Conservation (phyloP, 148 eudicot species). For the Fallopia convolvulus region DNA sequence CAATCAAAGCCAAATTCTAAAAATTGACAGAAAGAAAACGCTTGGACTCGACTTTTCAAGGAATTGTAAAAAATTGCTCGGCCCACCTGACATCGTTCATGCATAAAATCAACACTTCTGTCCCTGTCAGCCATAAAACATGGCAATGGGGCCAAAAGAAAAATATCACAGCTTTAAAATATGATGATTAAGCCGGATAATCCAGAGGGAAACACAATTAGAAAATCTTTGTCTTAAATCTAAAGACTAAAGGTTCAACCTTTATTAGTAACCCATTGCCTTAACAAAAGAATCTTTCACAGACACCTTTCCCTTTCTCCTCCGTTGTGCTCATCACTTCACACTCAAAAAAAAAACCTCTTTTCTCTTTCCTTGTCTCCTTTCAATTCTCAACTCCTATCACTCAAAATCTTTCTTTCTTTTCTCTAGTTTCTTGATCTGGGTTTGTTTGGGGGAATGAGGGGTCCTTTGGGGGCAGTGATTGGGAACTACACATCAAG, state of each 20-base stretch:
- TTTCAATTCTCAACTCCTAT: background rate
- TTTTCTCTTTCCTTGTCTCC: background rate
- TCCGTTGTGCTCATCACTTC: background rate
- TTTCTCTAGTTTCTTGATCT: background rate
- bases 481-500: slow-evolving; percentile 69
- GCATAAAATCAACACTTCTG: background rate
- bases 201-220: background rate
- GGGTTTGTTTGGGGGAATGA: slow-evolving; percentile 28
- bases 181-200: background rate
- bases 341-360: slow-evolving; percentile 1
- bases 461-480: slow-evolving; percentile 66
- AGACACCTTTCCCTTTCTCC: slow-evolving; percentile 1
- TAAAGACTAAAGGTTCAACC: background rate
- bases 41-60: slow-evolving; percentile 2
- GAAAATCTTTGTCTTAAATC: background rate
- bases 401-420: background rate
- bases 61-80: background rate
- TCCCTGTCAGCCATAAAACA: background rate
- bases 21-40: background rate
- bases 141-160: background rate
- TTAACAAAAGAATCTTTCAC: background rate
- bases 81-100: background rate
- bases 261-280: slow-evolving; percentile 1
- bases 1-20: background rate
- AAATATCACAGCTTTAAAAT: background rate